A percentile compares a stretch with the other conserved stretches of the same genome.
Conservation (phyloP, 805 yeast genomes). For the Metschnikowia kofuensis region DNA sequence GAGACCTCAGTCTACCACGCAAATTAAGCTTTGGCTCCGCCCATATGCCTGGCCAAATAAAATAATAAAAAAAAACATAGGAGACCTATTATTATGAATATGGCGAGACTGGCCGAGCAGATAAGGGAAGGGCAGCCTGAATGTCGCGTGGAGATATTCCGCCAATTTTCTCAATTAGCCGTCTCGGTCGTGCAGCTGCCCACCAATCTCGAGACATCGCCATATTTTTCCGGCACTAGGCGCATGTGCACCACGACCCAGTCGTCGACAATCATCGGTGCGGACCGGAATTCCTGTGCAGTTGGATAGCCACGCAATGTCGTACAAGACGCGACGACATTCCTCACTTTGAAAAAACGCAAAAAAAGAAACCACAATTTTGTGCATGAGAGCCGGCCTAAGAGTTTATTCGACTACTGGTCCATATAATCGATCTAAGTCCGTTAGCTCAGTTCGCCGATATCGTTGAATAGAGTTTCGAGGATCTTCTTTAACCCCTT, state of each 20-base stretch:
- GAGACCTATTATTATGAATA: background rate
- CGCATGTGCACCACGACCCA: too few species aligned
- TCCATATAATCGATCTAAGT: too few species aligned
- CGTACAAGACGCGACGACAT: background rate
- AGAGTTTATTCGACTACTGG: too few species aligned
- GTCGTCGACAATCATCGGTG: background rate
- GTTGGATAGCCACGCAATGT: background rate
- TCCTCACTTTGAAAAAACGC: background rate
- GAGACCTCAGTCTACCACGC: background rate
- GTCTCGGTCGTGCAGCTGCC: too few species aligned
- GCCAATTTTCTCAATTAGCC: background rate
- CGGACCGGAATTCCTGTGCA: background rate
- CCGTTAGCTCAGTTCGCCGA: too few species aligned
- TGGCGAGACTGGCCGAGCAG: conserved; percentile 2
- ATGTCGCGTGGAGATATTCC: background rate
- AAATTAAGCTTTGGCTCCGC: background rate
- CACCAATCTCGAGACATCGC: background rate
- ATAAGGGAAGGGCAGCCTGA: background rate
- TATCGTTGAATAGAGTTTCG: too few species aligned
- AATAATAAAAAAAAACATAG: too few species aligned
- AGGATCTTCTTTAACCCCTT: background rate
- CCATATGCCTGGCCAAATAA: background rate
- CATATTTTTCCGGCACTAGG: background rate
- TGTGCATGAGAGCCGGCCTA: too few species aligned
- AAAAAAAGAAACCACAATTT: background rate